Evolutionary conservation across 2,329 filamentous ascomycete species (phyloP), one percentile per base, ranked within the genome.

Genomic region (Byssothecium circinans): DNA sequence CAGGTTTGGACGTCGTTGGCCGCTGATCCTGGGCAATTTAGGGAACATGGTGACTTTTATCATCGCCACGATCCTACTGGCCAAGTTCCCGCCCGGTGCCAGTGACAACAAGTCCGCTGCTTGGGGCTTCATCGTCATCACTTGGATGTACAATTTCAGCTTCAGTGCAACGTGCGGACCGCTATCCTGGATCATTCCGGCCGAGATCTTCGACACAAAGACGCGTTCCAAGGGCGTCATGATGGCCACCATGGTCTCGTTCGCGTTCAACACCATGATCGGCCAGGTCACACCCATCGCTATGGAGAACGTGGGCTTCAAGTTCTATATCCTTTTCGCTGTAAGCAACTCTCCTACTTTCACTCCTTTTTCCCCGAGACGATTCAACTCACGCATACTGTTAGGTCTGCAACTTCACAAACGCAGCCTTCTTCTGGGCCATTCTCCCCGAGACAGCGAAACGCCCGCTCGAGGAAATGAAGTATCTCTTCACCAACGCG

Each of bases 121-220:
- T 6, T 89, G 86, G 85, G 86, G 82, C 1, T 92, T 91, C 70
- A 91, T 91, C 52, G 80, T 84, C 60, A 78, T 82, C 58, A 91
- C 87, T 1, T 91, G 88, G 88, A 66, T 88, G 1, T 91, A 89
- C 77, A 91, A 91, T 72, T 87, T 90, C 74, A 85, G 79, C 34
- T 91, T 89, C 76, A 85, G 80, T 3, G 79, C 80, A 27, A 86
- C 85, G 2, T 88, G 85, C 49, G 87, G 87, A 18, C 86, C 87
- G 0, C 71, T 90, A 1, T 77, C 80, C 17, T 83, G 79, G 78
- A 81, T 81, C 45, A 83, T 85, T 50, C 82, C 81, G 0, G 84
- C 86, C 41, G 86, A 89, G 64, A 86, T 89, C 33, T 91, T 91
- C 71, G 87, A 91, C 69, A 91, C 85, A 2, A 81, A 84, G 52